phyloP scores from a whole-genome alignment of 2,329 filamentous ascomycete genomes.

The Cladosporium sp. region DNA sequence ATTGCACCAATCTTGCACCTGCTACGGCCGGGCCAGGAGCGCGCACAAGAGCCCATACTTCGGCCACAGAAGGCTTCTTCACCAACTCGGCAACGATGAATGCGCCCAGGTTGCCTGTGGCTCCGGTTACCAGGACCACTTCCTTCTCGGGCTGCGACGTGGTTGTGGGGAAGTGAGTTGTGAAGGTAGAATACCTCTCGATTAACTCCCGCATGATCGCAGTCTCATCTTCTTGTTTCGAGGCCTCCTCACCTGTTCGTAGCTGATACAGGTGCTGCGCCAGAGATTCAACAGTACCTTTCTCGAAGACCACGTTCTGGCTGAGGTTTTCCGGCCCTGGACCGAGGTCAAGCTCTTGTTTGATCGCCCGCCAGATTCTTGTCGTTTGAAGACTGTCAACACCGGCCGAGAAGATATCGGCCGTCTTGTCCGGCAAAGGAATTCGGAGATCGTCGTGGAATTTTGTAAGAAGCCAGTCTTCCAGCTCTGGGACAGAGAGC shows the following conservation, averaged over 20 bases:
- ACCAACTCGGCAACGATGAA: slow-evolving; percentile 45
- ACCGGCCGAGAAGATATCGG: slow-evolving; percentile 54
- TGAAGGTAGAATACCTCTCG: slow-evolving; percentile 38
- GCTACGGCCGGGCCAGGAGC: slow-evolving; percentile 34
- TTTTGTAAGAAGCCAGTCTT: slow-evolving; percentile 25
- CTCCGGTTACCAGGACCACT: slow-evolving; percentile 51
- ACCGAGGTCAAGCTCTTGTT: slow-evolving; percentile 32
- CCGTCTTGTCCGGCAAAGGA: slow-evolving; percentile 20
- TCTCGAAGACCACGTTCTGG: slow-evolving; percentile 56
- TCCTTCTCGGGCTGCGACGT: slow-evolving; percentile 12
- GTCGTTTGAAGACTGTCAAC: slow-evolving; percentile 43
- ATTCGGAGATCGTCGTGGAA: slow-evolving; percentile 28
- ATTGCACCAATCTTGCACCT: slow-evolving; percentile 31
- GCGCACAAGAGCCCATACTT: slow-evolving; percentile 49
- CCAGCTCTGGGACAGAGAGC: slow-evolving; percentile 24
- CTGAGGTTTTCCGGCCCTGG: slow-evolving; percentile 34
- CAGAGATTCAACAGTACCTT: slow-evolving; percentile 44
- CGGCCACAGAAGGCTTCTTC: slow-evolving; percentile 23
- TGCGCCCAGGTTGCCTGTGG: slow-evolving; percentile 59
- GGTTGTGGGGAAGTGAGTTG: slow-evolving; percentile 18
- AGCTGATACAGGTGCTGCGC: slow-evolving; percentile 41
- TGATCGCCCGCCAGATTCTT: slow-evolving; percentile 47
- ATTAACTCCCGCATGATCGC: slow-evolving; percentile 44
- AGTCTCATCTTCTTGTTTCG: slow-evolving; percentile 31
- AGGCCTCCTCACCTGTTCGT: slow-evolving; percentile 31